Evolutionary conservation across 2,329 filamentous ascomycete species (phyloP).

Genomic region (Sporothrix luriei): DNA sequence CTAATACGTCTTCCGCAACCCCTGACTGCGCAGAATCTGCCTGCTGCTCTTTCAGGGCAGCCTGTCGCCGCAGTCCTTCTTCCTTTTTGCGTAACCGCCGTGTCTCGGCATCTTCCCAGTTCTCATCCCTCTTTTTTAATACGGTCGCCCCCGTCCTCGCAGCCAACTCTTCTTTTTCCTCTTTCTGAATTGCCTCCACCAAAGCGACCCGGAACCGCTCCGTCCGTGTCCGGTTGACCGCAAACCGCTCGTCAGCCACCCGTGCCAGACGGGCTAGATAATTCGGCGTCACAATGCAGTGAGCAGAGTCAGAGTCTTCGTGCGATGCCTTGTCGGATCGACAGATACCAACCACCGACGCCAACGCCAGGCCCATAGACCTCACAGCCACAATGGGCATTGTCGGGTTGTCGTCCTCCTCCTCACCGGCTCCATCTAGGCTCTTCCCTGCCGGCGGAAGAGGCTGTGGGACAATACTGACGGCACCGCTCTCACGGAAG

Average conservation of each 20-base stretch:
- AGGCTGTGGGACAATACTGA: conserved; percentile 57
- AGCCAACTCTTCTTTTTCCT: conserved; percentile 34
- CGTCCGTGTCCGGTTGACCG: conserved; percentile 68
- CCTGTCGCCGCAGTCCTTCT: conserved; percentile 53
- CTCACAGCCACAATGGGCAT: conserved; percentile 81
- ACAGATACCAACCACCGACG: conserved; percentile 72
- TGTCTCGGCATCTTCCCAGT: conserved; percentile 59
- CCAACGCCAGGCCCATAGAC: conserved; percentile 78
- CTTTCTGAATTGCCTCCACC: conserved; percentile 41
- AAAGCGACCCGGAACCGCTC: conserved; percentile 63
- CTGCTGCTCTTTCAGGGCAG: conserved; percentile 31
- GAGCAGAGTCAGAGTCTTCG: conserved; percentile 35
- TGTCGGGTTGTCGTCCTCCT: conserved; percentile 42
- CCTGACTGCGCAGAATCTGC: neutral
- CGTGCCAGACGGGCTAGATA: conserved; percentile 69
- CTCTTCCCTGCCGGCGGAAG: neutral
- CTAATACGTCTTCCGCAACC: conserved; percentile 43
- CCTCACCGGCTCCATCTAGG: neutral
- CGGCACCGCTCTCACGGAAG: conserved; percentile 86
- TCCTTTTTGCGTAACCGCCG: conserved; percentile 59
- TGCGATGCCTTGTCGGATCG: neutral
- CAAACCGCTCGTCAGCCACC: conserved; percentile 75
- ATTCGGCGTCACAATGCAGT: conserved; percentile 61
- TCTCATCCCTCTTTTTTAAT: conserved; percentile 44
- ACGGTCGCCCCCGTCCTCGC: neutral